Evolutionary conservation across 129 eudicot species (phyloP).

Genomic region (Chrysanthemum makinoi): DNA sequence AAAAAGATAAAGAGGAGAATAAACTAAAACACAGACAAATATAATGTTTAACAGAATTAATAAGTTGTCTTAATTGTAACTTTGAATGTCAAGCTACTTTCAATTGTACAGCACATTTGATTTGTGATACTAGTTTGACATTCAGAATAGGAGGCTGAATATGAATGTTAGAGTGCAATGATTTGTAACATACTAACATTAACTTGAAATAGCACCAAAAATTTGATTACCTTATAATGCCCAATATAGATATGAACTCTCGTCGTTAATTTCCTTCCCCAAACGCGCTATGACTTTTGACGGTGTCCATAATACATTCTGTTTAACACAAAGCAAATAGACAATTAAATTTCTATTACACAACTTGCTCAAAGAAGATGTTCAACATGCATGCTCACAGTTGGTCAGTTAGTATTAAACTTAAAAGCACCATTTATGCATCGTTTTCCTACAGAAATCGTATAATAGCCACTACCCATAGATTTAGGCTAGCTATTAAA

Average conservation of each 20-base stretch:
- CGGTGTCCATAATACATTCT: constrained; percentile 89
- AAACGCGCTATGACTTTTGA: constrained; percentile 89
- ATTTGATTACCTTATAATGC: constrained; percentile 77
- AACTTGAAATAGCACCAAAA: neutral
- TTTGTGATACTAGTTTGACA: neutral
- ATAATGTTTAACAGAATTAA: neutral
- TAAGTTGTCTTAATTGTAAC: neutral
- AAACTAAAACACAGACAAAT: neutral
- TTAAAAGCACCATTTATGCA: no score
- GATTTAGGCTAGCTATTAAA: no score
- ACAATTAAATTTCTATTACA: neutral
- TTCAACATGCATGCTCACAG: neutral
- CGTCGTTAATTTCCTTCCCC: constrained; percentile 88
- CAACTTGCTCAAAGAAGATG: neutral
- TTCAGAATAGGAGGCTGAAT: neutral
- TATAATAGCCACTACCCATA: no score
- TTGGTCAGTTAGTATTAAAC: no score
- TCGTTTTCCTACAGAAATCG: no score
- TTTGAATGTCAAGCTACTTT: neutral
- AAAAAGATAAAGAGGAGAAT: neutral
- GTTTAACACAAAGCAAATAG: constrained; percentile 18
- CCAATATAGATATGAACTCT: constrained; percentile 91
- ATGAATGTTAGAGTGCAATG: neutral
- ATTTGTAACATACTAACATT: no score
- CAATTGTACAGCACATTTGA: no score